Evolutionary conservation across 257 asterid species (phyloP).

Genomic region (Solanum neorickii): DNA sequence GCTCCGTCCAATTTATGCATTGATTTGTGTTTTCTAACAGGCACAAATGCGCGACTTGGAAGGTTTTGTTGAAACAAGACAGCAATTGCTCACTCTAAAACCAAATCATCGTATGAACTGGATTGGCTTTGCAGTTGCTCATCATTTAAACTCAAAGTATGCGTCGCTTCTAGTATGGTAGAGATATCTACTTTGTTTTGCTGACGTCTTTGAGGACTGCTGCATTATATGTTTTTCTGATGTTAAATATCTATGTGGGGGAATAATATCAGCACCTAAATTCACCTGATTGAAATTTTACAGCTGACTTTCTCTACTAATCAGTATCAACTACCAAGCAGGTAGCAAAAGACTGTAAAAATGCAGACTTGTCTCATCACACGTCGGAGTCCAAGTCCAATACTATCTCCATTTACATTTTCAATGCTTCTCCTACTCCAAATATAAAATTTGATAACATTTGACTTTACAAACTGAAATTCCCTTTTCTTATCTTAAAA

Average conservation of each 20-base stretch:
- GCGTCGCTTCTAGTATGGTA: background rate
- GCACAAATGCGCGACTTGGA: slow-evolving; percentile 99
- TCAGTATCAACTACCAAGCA: background rate
- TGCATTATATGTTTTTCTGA: background rate
- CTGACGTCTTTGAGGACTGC: background rate
- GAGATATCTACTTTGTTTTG: background rate
- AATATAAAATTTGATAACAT: background rate
- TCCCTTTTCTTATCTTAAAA: background rate
- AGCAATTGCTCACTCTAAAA: slow-evolving; percentile 81
- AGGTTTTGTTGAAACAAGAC: slow-evolving; percentile 98
- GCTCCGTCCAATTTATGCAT: background rate
- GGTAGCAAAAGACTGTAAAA: background rate
- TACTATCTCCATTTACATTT: background rate
- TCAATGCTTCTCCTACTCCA: background rate
- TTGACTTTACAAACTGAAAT: background rate
- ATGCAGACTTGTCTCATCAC: background rate
- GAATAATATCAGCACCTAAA: background rate
- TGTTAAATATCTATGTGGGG: background rate
- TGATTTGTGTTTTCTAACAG: slow-evolving; percentile 19
- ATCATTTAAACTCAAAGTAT: slow-evolving; percentile 84
- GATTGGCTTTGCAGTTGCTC: slow-evolving; percentile 97
- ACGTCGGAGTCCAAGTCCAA: background rate
- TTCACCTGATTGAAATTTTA: background rate
- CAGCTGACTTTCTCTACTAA: background rate
- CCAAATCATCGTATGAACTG: slow-evolving; percentile 99